A percentile compares a stretch with the other conserved stretches of the same genome.
These are phyloP conservation scores for Aegilops umbellulata DNA, from an alignment of 176 grass and related monocot species.

Conservation along the genomic window DNA sequence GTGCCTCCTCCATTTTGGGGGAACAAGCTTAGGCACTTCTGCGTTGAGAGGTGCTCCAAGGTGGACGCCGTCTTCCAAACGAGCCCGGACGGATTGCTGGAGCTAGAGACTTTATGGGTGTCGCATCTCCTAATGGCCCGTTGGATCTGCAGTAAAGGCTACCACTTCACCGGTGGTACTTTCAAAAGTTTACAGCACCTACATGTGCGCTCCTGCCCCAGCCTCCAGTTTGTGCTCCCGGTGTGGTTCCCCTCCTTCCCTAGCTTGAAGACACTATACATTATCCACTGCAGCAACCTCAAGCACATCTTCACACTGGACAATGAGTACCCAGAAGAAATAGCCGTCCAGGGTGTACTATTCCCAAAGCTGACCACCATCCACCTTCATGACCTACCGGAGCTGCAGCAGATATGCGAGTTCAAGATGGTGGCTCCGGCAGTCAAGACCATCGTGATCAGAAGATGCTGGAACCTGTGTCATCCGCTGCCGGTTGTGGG, in stretches of 20 bases:
- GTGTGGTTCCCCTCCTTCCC: neutral
- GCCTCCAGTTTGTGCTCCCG: neutral
- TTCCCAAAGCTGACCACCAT: neutral
- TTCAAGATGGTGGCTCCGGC: neutral
- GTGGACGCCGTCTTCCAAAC: neutral
- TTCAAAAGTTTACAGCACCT: neutral
- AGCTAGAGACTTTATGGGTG: neutral
- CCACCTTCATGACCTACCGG: neutral
- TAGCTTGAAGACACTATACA: neutral
- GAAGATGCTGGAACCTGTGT: neutral
- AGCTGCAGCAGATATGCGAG: neutral
- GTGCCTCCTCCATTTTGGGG: rapidly evolving
- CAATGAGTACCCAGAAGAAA: rapidly evolving
- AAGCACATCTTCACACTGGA: neutral
- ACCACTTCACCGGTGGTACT: neutral
- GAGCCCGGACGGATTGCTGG: rapidly evolving
- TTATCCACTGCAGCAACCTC: conserved; percentile 27
- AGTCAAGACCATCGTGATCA: neutral
- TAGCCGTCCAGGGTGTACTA: rapidly evolving
- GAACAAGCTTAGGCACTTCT: neutral
- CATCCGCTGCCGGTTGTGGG: neutral
- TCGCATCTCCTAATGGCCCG: conserved; percentile 9
- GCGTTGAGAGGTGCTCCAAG: neutral
- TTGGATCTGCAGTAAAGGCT: neutral
- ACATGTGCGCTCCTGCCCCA: neutral